phyloP scores from a whole-genome alignment of 129 eudicot species.

The Erigeron canadensis region DNA sequence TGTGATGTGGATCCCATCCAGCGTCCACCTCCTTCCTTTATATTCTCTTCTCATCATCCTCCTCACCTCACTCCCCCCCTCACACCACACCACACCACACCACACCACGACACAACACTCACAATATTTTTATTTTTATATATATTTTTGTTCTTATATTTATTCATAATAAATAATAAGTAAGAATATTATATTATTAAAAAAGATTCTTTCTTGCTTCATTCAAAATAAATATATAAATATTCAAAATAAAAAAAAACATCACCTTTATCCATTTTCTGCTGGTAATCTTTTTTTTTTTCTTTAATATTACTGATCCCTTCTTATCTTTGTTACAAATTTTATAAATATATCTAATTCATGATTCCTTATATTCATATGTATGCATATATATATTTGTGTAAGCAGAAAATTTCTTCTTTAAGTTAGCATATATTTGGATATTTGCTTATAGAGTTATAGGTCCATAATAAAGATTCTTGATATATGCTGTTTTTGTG shows the following conservation, averaged over 20 bases:
- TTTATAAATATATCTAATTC: not conserved
- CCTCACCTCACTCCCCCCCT: too few relatives aligned
- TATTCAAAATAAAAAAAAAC: not conserved
- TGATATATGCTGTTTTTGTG: not conserved
- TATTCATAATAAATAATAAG: not conserved
- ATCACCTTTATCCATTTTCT: slow-evolving; percentile 35
- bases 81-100: too few relatives aligned
- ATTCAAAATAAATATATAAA: not conserved
- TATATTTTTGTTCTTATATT: too few relatives aligned
- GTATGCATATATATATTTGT: not conserved
- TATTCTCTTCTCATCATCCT: too few relatives aligned
- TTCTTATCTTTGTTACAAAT: not conserved
- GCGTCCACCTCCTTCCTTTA: too few relatives aligned
- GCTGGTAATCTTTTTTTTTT: not conserved
- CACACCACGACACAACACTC: too few relatives aligned
- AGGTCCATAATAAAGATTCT: not conserved
- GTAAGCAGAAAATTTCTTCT: not conserved
- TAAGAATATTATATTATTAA: not conserved
- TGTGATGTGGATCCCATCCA: too few relatives aligned
- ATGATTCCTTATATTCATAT: slow-evolving; percentile 3
- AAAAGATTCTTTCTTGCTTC: too few relatives aligned
- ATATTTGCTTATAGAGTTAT: slow-evolving; percentile 1
- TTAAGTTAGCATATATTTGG: not conserved
- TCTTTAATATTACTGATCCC: not conserved
- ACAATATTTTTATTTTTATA: too few relatives aligned